Base-by-base conservation (phyloP, 345 rosid genomes). In the Salix suchowensis region DNA sequence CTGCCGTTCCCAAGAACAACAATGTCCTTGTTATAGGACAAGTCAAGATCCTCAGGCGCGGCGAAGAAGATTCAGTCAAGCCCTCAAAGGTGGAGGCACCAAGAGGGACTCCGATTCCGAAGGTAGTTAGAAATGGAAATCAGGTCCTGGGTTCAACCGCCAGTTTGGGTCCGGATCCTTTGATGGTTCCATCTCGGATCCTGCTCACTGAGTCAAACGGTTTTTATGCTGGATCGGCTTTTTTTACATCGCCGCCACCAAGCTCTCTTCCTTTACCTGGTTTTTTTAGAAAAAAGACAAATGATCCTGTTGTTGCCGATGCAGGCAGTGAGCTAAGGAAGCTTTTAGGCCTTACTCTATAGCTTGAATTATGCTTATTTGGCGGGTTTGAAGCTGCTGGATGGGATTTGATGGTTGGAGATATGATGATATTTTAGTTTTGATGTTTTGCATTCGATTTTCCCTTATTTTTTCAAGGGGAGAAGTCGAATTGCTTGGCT, bases 401-500 rank as follows among this genome's bases (percentile, higher is more conserved):
- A 21, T 44, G 52, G 19, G 6, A 26, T 23, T 32, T 42, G 67
- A 58, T 6, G 61, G 18, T 4, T 28, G 73, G 28, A 12, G 50
- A 1, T 39, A 36, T 14, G 70, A 36, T 28, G 71, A 7, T 3
- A 32, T 79, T 68, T 79, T 79, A 75, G 68, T 73, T 80, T 46
- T 74, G 48, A 48, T 76, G 24, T 72, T 44, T 73, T 74, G 81
- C 74, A 5, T 82, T 77, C 44, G 21, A 40, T 76, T 68, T 40
- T 93, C 98, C 86, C 87, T 88, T 91, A 91, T 93, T 91, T 93
- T 93, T 93, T 93, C 93, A 87, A 87, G 82, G 94, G 97, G 94
- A 75, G 61, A 24, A 81, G 65, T 85, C 79, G 87, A 76, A 81
- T 79, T 86, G 71, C 81, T 81, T 74, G 5, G 71, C 85, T 24